A percentile compares a stretch with the other conserved stretches of the same genome.
These are phyloP conservation scores for Candida awuae DNA, from an alignment of 805 yeast genomes.

Conservation along the genomic window DNA sequence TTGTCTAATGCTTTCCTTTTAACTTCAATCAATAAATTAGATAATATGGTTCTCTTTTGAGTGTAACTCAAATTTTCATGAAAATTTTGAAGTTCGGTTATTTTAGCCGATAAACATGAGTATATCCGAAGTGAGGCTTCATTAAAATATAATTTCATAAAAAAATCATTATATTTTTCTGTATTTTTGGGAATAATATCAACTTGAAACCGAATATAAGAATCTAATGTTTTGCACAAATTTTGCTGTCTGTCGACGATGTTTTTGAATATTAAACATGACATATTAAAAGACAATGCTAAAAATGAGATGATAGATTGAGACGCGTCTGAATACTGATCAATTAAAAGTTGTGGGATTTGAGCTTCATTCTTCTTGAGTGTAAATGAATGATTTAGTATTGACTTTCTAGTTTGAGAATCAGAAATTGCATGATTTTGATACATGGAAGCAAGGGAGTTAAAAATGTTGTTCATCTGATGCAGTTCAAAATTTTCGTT, in stretches of 20 bases:
- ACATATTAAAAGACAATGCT: neutral
- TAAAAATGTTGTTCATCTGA: neutral
- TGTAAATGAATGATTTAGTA: neutral
- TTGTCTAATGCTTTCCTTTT: too few relatives aligned
- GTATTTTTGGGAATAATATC: neutral
- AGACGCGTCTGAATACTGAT: constrained; percentile 4
- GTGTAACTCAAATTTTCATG: neutral
- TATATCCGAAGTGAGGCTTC: constrained; percentile 3
- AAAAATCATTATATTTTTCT: neutral
- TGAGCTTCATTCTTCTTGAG: neutral
- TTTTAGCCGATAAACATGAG: neutral
- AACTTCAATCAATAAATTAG: too few relatives aligned
- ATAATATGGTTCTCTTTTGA: neutral
- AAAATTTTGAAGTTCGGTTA: neutral
- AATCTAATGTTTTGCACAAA: constrained; percentile 1
- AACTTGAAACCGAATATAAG: neutral
- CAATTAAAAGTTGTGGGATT: neutral
- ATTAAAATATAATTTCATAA: constrained; percentile 4
- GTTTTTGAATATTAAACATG: constrained; percentile 1
- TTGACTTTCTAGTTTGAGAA: constrained; percentile 1
- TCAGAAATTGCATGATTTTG: neutral
- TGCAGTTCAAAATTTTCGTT: too few relatives aligned
- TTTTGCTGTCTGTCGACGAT: neutral
- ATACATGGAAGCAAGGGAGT: neutral
- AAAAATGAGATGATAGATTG: constrained; percentile 2